Conservation (phyloP, 352 stramenopile species). For the Pilasporangium apinafurcum region DNA sequence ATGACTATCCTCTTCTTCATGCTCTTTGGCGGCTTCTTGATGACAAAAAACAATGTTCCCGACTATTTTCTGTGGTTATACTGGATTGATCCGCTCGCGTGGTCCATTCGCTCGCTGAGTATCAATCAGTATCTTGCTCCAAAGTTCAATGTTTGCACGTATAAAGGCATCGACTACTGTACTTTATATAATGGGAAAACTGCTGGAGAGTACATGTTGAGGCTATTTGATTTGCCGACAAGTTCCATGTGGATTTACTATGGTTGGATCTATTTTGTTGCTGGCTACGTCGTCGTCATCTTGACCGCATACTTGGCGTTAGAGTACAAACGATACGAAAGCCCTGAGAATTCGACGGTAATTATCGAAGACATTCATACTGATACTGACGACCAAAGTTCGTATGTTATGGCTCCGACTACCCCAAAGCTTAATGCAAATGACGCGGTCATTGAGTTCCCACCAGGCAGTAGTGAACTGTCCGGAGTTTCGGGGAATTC, state of each 20-base stretch:
- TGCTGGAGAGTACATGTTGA: slow-evolving; percentile 41
- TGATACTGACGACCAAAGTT: slow-evolving; percentile 14
- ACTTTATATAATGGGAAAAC: slow-evolving; percentile 15
- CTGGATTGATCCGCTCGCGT: slow-evolving; percentile 69
- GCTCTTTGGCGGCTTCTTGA: slow-evolving; percentile 64
- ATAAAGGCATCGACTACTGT: slow-evolving; percentile 50
- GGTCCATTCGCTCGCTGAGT: slow-evolving; percentile 49
- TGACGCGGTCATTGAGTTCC: background rate
- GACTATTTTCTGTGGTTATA: slow-evolving; percentile 73
- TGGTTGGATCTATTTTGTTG: slow-evolving; percentile 45
- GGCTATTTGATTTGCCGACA: slow-evolving; percentile 39
- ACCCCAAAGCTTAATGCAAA: slow-evolving; percentile 3
- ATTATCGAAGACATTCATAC: too few relatives aligned
- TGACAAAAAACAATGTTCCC: slow-evolving; percentile 51
- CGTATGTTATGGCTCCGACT: slow-evolving; percentile 1
- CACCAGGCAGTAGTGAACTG: background rate
- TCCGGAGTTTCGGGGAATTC: slow-evolving; percentile 4
- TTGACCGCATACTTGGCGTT: slow-evolving; percentile 26
- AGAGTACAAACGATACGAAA: slow-evolving; percentile 49
- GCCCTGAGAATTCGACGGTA: slow-evolving; percentile 33
- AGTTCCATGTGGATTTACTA: slow-evolving; percentile 51
- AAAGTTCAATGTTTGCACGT: slow-evolving; percentile 36
- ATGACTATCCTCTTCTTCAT: slow-evolving; percentile 59
- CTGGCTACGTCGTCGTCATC: slow-evolving; percentile 38
- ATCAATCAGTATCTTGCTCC: slow-evolving; percentile 58